Conservation (phyloP, 768 basidiomycete species). For the Lactarius vividus region DNA sequence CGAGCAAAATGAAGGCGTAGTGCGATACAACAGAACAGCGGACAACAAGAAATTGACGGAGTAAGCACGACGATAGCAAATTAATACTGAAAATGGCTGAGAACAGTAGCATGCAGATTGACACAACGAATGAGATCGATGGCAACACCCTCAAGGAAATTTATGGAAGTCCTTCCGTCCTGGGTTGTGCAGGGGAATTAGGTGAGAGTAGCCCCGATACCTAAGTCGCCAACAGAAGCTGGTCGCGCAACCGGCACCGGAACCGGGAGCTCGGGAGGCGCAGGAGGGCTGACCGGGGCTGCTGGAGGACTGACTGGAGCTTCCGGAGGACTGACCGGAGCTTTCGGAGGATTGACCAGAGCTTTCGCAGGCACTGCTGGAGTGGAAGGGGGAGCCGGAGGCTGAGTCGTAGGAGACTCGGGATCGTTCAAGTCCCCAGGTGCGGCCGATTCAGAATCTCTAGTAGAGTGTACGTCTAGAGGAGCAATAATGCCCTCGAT, state of each 20-base stretch:
- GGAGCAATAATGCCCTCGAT: too few species aligned
- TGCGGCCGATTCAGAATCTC: background rate
- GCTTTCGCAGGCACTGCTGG: background rate
- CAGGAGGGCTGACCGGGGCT: background rate
- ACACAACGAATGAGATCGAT: background rate
- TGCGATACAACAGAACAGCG: background rate
- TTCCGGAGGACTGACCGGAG: background rate
- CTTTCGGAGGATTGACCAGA: background rate
- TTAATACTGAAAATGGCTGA: background rate
- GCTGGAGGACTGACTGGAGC: too few species aligned
- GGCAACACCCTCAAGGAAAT: background rate
- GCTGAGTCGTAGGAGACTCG: background rate
- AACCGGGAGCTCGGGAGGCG: constrained; percentile 8
- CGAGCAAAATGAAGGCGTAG: background rate
- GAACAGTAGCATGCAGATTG: background rate
- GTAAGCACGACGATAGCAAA: background rate
- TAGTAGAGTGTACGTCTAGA: too few species aligned
- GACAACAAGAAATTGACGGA: background rate
- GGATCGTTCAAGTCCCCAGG: background rate
- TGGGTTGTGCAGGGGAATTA: background rate
- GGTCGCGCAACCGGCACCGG: too few species aligned
- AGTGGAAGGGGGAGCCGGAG: constrained; percentile 10
- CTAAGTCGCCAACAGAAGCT: background rate
- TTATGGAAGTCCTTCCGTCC: background rate
- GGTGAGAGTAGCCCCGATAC: background rate